These are phyloP conservation scores for Diutina siamensis DNA, from an alignment of 1,139 yeast genomes.

Conservation along the genomic window DNA sequence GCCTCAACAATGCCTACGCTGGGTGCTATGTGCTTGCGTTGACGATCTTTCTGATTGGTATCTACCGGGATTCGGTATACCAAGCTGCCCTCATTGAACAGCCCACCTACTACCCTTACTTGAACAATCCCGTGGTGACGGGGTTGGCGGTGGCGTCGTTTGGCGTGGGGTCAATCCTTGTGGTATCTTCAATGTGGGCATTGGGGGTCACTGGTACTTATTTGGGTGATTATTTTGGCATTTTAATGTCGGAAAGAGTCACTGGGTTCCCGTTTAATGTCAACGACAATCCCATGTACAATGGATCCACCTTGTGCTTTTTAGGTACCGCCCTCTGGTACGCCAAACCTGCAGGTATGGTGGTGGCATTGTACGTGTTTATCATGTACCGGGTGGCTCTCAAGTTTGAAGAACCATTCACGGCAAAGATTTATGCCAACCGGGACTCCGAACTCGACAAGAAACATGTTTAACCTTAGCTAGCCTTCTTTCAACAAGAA, in stretches of 20 bases:
- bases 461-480: neutral
- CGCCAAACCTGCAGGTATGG: constrained; percentile 83
- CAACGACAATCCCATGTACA: constrained; percentile 91
- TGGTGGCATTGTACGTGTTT: constrained; percentile 60
- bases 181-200: constrained; percentile 80
- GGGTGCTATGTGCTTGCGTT: constrained; percentile 83
- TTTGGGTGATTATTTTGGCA: constrained; percentile 94
- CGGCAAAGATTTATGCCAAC: constrained; percentile 64
- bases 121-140: constrained; percentile 24
- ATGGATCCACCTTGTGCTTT: constrained; percentile 82
- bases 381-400: constrained; percentile 78
- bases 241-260: constrained; percentile 80
- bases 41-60: constrained; percentile 75
- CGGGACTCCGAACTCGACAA: neutral
- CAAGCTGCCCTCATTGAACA: constrained; percentile 41
- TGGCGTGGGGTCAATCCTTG: constrained; percentile 67
- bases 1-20: constrained; percentile 50
- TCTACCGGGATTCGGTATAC: constrained; percentile 68
- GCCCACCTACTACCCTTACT: constrained; percentile 43
- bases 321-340: constrained; percentile 82
- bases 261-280: constrained; percentile 92
- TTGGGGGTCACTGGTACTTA: constrained; percentile 94
- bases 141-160: constrained; percentile 31
- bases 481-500: constrained; percentile 3
- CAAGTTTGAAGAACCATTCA: constrained; percentile 90